A percentile compares a stretch with the other conserved stretches of the same genome.
phyloP scores from a whole-genome alignment of 495 filamentous ascomycete species.

The Antarctomyces pellizariae region DNA sequence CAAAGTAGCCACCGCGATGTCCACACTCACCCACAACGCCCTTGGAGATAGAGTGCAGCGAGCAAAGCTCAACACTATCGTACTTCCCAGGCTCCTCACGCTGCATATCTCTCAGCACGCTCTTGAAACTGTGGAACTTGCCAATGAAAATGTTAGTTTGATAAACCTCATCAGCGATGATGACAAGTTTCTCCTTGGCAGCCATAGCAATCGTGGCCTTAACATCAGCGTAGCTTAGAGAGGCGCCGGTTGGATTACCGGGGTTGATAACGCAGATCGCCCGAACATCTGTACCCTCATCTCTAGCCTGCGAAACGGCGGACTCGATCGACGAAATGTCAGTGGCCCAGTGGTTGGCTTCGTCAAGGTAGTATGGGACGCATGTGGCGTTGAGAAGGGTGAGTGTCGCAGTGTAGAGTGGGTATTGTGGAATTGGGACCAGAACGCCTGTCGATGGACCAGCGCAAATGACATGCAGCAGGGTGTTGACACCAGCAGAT shows the following conservation, averaged over 20 bases:
- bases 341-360: conserved; percentile 67
- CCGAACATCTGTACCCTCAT: conserved; percentile 60
- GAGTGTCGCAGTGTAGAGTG: conserved; percentile 88
- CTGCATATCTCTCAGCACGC: conserved; percentile 64
- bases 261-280: conserved; percentile 95
- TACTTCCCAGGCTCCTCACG: conserved; percentile 46
- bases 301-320: conserved; percentile 44
- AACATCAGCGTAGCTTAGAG: conserved; percentile 54
- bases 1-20: conserved; percentile 92
- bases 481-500: conserved; percentile 80
- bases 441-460: conserved; percentile 61
- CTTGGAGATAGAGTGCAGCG: conserved; percentile 71
- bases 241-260: conserved; percentile 88
- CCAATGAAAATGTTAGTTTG: conserved; percentile 95
- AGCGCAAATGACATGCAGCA: conserved; percentile 74
- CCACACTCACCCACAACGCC: conserved; percentile 98
- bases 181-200: conserved; percentile 61
- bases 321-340: conserved; percentile 50
- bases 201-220: conserved; percentile 63
- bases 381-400: conserved; percentile 62
- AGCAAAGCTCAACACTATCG: conserved; percentile 69
- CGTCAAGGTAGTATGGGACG: conserved; percentile 84
- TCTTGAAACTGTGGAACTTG: conserved; percentile 87
- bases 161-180: conserved; percentile 94
- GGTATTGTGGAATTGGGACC: conserved; percentile 93